Evolutionary conservation across 768 basidiomycete genomes (phyloP), one percentile per base, ranked within the genome.

Genomic region (Suillus subluteus): DNA sequence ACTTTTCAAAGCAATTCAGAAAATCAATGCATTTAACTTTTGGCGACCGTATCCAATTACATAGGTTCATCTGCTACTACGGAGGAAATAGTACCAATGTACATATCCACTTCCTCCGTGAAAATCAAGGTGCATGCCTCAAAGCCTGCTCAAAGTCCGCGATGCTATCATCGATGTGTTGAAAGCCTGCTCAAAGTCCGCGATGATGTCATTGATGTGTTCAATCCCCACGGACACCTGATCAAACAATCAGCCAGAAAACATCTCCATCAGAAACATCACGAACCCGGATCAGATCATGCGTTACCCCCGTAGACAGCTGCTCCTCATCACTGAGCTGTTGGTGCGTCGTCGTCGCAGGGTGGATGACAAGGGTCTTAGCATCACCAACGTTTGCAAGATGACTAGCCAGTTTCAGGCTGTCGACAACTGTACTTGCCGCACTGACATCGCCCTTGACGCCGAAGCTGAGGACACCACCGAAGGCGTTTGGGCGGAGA

Each of bases 391-490:
- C 88, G 71, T 92, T 92, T 13, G 90, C 90, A 7, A 92, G 81
- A 72, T 92, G 79, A 71, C 88, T 90, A 21, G 89, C 90, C 7
- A 94, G 82, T 71, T 84, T 86, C 66, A 95, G 81, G 67, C 76
- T 83, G 68, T 95, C 92, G 15, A 95, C 89, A 40, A 90, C 81
- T 65, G 82, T 82, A 78, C 83, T 86, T 8, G 88, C 89, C 2
- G 72, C 73, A 61, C 77, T 74, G 2, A 79, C 78, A 62, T 83
- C 83, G 21, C 88, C 91, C 70, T 87, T 87, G 67, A 92, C 76
- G 8, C 93, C 94, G 71, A 95, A 94, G 77, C 84, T 91, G 61
- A 95, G 78, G 70, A 95, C 84, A 26, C 92, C 93, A 4, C 92
- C 91, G 66, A 81, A 94, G 3, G 81, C 78, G 18, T 75, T 62